phyloP scores from a whole-genome alignment of 176 grass and related monocot species.

The Oryza rufipogon region DNA sequence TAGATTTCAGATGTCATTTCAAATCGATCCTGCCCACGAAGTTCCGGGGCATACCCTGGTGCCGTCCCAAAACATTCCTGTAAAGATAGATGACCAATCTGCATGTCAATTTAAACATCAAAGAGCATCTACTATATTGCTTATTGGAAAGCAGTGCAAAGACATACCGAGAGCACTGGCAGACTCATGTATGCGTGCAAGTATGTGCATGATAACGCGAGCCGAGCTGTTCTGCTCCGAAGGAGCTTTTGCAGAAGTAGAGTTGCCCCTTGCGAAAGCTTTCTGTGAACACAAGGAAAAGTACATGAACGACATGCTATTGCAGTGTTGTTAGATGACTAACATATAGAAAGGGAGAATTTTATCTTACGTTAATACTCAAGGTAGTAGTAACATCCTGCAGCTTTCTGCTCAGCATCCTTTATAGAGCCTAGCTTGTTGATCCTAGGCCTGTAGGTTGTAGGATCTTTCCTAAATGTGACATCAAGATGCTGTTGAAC shows the following conservation, averaged over 20 bases:
- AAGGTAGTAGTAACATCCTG: slow-evolving; percentile 83
- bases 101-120: neutral
- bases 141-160: neutral
- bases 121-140: neutral
- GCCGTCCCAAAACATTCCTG: slow-evolving; percentile 7
- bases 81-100: neutral
- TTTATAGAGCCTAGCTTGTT: slow-evolving; percentile 82
- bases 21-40: neutral
- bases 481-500: slow-evolving; percentile 62
- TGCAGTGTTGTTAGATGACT: neutral
- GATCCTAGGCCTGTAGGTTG: slow-evolving; percentile 77
- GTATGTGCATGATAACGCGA: neutral
- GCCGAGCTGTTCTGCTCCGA: slow-evolving; percentile 1
- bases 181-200: neutral
- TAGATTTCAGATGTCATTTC: slow-evolving; percentile 23
- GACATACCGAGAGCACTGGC: slow-evolving; percentile 28
- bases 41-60: neutral
- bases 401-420: slow-evolving; percentile 76
- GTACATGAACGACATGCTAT: neutral
- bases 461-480: slow-evolving; percentile 83
- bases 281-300: slow-evolving; percentile 13
- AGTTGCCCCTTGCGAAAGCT: slow-evolving; percentile 29
- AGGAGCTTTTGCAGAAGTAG: slow-evolving; percentile 28
- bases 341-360: neutral
- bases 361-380: slow-evolving; percentile 61